Evolutionary conservation across 345 rosid species (phyloP).

Genomic region (Gossypium anomalum): DNA sequence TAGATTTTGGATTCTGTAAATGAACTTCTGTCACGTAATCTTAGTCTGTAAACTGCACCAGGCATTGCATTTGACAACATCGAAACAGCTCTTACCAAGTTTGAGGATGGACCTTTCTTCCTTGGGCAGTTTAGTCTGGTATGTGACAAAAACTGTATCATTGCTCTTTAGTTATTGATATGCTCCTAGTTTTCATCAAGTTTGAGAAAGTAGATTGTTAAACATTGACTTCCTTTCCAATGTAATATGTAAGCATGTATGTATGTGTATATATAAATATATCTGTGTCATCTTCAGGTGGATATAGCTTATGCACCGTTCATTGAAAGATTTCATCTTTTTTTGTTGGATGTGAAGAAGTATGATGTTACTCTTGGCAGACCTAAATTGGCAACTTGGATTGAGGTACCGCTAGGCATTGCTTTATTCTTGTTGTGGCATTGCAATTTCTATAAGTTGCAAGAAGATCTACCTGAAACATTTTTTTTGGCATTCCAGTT

Average conservation of each 20-base stretch:
- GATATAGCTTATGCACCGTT: conserved; percentile 80
- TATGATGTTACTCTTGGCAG: conserved; percentile 60
- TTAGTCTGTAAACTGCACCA: conserved; percentile 19
- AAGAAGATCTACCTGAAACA: no score
- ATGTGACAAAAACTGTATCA: conserved; percentile 2
- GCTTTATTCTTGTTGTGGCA: not conserved
- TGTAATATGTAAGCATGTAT: not conserved
- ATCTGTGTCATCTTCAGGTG: conserved; percentile 32
- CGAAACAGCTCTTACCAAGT: conserved; percentile 65
- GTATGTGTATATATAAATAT: not conserved
- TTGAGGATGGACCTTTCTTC: conserved; percentile 72
- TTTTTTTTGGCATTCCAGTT: no score
- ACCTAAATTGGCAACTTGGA: conserved; percentile 68
- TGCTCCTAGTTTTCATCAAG: not conserved
- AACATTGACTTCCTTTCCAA: not conserved
- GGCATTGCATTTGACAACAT: conserved; percentile 64
- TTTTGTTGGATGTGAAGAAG: conserved; percentile 47
- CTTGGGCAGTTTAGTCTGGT: conserved; percentile 73
- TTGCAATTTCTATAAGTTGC: not conserved
- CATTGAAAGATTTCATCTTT: conserved; percentile 54
- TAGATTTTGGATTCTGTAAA: conserved; percentile 4
- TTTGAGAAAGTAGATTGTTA: not conserved
- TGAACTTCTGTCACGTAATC: not conserved
- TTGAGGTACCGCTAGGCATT: conserved; percentile 44
- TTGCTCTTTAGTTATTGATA: not conserved